These are phyloP conservation scores for Biscogniauxia marginata DNA, from an alignment of 2,329 filamentous ascomycete genomes.

Conservation along the genomic window DNA sequence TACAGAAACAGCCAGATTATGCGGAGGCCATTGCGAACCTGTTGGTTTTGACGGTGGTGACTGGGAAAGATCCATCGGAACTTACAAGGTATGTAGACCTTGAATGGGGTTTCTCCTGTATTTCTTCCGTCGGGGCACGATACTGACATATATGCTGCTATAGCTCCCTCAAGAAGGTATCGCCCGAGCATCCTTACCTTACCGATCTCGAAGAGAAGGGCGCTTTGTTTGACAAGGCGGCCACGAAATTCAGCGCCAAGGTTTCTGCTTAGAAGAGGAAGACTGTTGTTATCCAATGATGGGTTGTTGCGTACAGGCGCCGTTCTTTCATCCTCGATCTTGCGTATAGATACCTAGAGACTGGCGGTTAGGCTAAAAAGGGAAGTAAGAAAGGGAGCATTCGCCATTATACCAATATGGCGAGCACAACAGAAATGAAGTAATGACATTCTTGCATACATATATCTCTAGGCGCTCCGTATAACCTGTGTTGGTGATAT, in stretches of 20 bases:
- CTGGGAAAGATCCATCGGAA: slow-evolving; percentile 68
- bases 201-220: slow-evolving; percentile 80
- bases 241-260: slow-evolving; percentile 83
- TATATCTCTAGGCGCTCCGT: too few species aligned
- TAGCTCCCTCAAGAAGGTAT: slow-evolving; percentile 55
- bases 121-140: neutral
- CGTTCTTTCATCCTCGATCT: neutral
- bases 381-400: neutral
- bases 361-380: neutral
- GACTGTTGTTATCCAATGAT: slow-evolving; percentile 1
- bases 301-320: neutral
- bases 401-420: slow-evolving; percentile 7
- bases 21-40: slow-evolving; percentile 78
- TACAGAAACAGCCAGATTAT: slow-evolving; percentile 70
- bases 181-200: slow-evolving; percentile 69
- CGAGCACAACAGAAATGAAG: slow-evolving; percentile 5
- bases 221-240: slow-evolving; percentile 81
- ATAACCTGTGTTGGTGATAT: neutral
- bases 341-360: neutral
- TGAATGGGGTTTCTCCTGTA: too few species aligned
- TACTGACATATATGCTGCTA: slow-evolving; percentile 3
- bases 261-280: slow-evolving; percentile 55
- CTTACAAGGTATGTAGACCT: slow-evolving; percentile 56
- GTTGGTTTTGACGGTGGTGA: slow-evolving; percentile 74
- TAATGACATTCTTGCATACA: neutral